Base-by-base conservation (phyloP, 1,284 basidiomycete species). In the Papiliotrema terrestris region DNA sequence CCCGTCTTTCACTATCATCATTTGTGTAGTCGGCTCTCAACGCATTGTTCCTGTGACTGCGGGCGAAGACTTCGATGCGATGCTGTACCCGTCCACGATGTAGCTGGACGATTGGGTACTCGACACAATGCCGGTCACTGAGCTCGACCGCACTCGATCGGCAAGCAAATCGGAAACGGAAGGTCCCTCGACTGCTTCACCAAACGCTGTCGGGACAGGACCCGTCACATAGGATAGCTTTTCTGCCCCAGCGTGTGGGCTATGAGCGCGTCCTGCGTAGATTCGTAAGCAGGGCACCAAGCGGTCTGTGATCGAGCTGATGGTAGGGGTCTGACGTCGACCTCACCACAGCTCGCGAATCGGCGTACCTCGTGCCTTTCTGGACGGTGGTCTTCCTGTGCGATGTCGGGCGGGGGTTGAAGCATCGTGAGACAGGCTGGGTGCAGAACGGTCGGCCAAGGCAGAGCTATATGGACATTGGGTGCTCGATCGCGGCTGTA, bases 331-430 rank as follows among this genome's bases (percentile, higher is more conserved):
- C 25, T 5, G n/a, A 48, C 4, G 32, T 45, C 41, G 37, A 48
- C n/a, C 49, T 44, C 26, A 45, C 29, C 2, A 4, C 6, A 2
- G 15, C 36, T 9, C 22, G 11, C 6, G 23, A 36, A 13, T n/a
- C 45, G 15, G 39, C 32, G 8, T 35, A 63, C 20, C 52, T 63
- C 2, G 19, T 63, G 6, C 62, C 62, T 14, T 61, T 59, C 43
- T 63, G 53, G 51, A 56, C 51, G 2, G 36, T 59, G 4, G 15
- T 42, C 15, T 51, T 52, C 35, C 26, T 52, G 15, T 54, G 29
- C 38, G 26, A 53, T 39, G 37, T 41, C 14, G 36, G 38, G 22
- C 26, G 52, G 5, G 39, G 36, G 8, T 26, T 25, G 23, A 42
- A 49, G 47, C 23, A 26, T 23, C 37, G 20, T 3, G 42, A 44